Base-by-base conservation (phyloP, 2,329 filamentous ascomycete genomes). In the Albophoma yamanashiensis region DNA sequence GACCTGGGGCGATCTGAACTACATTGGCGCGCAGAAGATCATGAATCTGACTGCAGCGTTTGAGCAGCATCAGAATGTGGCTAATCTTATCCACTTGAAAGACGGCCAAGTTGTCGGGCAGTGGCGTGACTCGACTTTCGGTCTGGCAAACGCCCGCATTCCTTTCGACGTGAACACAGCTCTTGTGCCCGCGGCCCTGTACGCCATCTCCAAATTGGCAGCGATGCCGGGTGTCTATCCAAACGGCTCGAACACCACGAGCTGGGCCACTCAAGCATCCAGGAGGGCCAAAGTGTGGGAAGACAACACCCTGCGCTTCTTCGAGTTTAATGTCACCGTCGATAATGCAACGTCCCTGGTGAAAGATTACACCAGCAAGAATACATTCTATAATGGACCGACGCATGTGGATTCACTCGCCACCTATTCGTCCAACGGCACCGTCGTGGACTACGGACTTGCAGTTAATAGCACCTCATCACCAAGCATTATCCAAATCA, bases 141-240 rank as follows among this genome's bases (percentile, higher is more conserved):
- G 86, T 17, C 68, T 88, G 17, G 85, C 82, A 1, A 83, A 83
- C 40, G 85, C 83, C 2, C 77, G 81, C 0, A 82, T 86, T n/a
- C 84, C 85, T 0, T 88, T 84, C 66, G 80, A 87, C 62, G 84
- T 88, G 31, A 88, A 88, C 65, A 82, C 82, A 0, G 85, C 82
- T 0, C 74, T 88, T 0, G 82, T 81, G 0, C 85, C 86, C 0
- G 84, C 85, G 2, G 84, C 82, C 2, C 75, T 88, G 0, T 76
- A 81, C 14, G 78, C 83, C 2, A 85, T 88, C 43, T 78, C 80
- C 2, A 73, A 75, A 0, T 71, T 88, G 1, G 73, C 82, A 2
- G 69, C 69, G 0, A 62, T 59, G 58, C 71, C 75, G 0, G 80
- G 78, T 1, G 76, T 85, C 63, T 86, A 82, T 62, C 71, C 80